Evolutionary conservation across 179 eudicot genomes (phyloP), one percentile per base, ranked within the genome.

Genomic region (Drosera spatulata): DNA sequence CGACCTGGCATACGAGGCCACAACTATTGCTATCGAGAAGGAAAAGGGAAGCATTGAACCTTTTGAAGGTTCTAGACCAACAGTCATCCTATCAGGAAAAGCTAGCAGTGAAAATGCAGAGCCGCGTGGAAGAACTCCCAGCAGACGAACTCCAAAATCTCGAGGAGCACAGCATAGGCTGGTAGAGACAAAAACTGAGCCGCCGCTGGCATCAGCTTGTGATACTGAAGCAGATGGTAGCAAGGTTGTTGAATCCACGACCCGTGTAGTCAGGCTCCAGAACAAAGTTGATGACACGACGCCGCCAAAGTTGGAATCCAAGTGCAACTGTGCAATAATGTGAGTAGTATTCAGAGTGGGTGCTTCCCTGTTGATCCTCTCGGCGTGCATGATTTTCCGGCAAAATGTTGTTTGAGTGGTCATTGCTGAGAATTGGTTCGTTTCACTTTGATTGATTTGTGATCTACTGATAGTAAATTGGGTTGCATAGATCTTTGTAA

Each of bases 261-360:
- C 80, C 46, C 77, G 85, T 8, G 78, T 80, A 13, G 82, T 90
- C 8, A 87, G 95, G 50, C 67, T 75, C 50, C 80, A 82, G 15
- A 67, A 70, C 53, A 78, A 69, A 38, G 64, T 50, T 8, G 91
- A 89, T 65, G 75, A 77, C 63, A 72, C 64, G 74, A 77, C 80
- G 56, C 95, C 91, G 53, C 83, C 82, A 13, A 93, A 82, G 85
- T 76, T 86, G 59, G 99, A 93, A 71, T 93, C 99, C 41, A 93
- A 93, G 73, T 93, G 99, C 83, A 93, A 93, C 73, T 93, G 99
- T 84, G 75, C 80, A 54, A 80, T 93, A 65, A 89, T 93, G 99
- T 93, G 79, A 83, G 54, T 22, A 22, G 33, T 22, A 22, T 22
- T 22, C 33, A 22, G 33, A 22, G 33, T 22, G 33, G 33, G 33